phyloP scores from a whole-genome alignment of 2,329 filamentous ascomycete species.

The Chaetomiaceae sp. region DNA sequence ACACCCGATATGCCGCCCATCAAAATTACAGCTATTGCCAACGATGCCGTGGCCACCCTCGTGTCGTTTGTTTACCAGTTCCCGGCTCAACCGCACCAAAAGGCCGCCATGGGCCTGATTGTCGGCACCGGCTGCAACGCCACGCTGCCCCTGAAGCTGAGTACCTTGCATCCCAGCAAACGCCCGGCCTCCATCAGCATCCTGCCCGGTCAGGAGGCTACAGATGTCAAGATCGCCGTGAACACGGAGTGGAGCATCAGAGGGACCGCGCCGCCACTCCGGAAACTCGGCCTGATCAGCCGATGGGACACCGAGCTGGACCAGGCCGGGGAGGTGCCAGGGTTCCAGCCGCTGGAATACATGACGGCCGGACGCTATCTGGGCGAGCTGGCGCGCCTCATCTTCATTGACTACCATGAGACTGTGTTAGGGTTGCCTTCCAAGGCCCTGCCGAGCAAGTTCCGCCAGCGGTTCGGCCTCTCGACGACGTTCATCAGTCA shows the following conservation, averaged over 20 bases:
- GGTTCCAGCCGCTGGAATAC: constrained; percentile 80
- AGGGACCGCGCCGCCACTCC: constrained; percentile 64
- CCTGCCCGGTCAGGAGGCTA: constrained; percentile 42
- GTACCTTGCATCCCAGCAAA: constrained; percentile 60
- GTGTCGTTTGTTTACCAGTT: constrained; percentile 72
- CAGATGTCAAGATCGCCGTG: constrained; percentile 64
- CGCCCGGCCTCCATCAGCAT: constrained; percentile 46
- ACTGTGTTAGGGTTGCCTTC: constrained; percentile 37
- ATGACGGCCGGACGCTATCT: constrained; percentile 78
- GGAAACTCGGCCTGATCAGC: constrained; percentile 59
- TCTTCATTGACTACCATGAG: constrained; percentile 62
- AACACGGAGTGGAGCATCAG: constrained; percentile 85
- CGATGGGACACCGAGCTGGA: constrained; percentile 68
- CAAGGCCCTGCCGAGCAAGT: constrained; percentile 46
- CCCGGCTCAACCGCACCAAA: constrained; percentile 55
- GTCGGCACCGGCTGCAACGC: constrained; percentile 79
- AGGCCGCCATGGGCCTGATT: constrained; percentile 74
- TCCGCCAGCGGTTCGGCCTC: constrained; percentile 58
- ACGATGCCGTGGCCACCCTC: constrained; percentile 75
- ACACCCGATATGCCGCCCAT: constrained; percentile 55
- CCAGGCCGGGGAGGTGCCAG: constrained; percentile 61
- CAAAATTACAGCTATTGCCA: constrained; percentile 70
- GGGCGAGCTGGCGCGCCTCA: constrained; percentile 69
- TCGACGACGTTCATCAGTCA: constrained; percentile 71
- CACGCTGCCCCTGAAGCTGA: constrained; percentile 66